Evolutionary conservation across 2,329 filamentous ascomycete genomes (phyloP).

Genomic region (Seiridium cupressi): DNA sequence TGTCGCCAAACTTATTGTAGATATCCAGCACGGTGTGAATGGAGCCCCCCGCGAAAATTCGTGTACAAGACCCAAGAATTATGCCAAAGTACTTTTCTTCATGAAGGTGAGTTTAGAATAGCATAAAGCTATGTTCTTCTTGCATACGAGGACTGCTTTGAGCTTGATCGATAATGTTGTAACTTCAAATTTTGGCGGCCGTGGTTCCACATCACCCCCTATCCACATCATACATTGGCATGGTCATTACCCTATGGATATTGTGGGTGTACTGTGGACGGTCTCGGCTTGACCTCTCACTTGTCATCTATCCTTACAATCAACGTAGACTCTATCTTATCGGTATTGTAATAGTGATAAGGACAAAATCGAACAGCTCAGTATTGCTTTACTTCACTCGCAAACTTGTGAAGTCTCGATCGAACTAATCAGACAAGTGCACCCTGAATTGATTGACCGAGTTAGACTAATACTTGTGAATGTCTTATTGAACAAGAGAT

Average conservation of each 20-base stretch:
- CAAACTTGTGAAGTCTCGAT: too few species aligned
- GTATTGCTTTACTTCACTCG: too few species aligned
- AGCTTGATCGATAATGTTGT: conserved; percentile 25
- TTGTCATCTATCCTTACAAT: too few species aligned
- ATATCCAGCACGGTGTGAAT: conserved; percentile 28
- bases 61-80: conserved; percentile 24
- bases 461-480: too few species aligned
- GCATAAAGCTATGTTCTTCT: conserved; percentile 19
- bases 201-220: conserved; percentile 10
- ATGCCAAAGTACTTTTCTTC: conserved; percentile 19
- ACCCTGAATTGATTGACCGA: too few species aligned
- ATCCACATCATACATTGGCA: conserved; percentile 23
- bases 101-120: neutral
- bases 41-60: conserved; percentile 27
- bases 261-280: too few species aligned
- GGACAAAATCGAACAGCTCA: too few species aligned
- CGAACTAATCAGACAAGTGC: too few species aligned
- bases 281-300: too few species aligned
- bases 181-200: conserved; percentile 6
- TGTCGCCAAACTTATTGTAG: conserved; percentile 23
- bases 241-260: conserved; percentile 18
- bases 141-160: conserved; percentile 26
- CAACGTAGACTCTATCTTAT: too few species aligned
- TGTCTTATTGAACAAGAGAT: too few species aligned
- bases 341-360: too few species aligned